These are phyloP conservation scores for Ceratobasidium sp. DNA, from an alignment of 1,284 basidiomycete genomes.

Conservation along the genomic window DNA sequence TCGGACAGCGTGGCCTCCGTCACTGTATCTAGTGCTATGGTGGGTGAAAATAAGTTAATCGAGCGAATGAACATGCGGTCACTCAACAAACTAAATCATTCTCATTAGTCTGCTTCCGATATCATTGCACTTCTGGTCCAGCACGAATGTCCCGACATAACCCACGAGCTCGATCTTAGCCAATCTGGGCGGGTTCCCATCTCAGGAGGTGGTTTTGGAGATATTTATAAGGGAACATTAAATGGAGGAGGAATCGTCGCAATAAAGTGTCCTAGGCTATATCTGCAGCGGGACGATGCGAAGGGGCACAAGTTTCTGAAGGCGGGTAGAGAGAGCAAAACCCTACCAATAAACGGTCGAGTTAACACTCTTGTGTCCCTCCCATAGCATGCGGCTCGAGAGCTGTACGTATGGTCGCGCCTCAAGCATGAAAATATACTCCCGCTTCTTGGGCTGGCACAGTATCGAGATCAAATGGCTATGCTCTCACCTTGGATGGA, in stretches of 20 bases:
- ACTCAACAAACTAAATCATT: not conserved
- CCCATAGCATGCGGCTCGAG: slow-evolving; percentile 1
- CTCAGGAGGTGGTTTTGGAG: not conserved
- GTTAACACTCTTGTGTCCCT: not conserved
- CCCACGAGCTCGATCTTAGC: not conserved
- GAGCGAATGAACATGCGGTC: not conserved
- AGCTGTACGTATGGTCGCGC: slow-evolving; percentile 12
- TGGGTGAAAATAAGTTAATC: not conserved
- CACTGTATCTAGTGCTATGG: slow-evolving; percentile 4
- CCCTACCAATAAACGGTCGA: not conserved
- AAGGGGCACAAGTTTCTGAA: not conserved
- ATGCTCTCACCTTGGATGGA: slow-evolving; percentile 38
- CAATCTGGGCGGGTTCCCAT: not conserved
- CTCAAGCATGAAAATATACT: slow-evolving; percentile 21
- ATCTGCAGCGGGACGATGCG: not conserved
- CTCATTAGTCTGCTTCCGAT: not conserved
- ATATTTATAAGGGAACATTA: slow-evolving; percentile 4
- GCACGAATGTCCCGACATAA: slow-evolving; percentile 11
- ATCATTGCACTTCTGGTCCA: not conserved
- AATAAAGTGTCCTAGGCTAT: slow-evolving; percentile 10
- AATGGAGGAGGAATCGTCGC: not conserved
- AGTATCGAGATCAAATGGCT: not conserved
- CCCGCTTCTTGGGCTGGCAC: not conserved
- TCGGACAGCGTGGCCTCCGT: no score
- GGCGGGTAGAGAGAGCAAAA: not conserved